phyloP scores from a whole-genome alignment of 179 eudicot genomes.

The Vitellaria paradoxa region DNA sequence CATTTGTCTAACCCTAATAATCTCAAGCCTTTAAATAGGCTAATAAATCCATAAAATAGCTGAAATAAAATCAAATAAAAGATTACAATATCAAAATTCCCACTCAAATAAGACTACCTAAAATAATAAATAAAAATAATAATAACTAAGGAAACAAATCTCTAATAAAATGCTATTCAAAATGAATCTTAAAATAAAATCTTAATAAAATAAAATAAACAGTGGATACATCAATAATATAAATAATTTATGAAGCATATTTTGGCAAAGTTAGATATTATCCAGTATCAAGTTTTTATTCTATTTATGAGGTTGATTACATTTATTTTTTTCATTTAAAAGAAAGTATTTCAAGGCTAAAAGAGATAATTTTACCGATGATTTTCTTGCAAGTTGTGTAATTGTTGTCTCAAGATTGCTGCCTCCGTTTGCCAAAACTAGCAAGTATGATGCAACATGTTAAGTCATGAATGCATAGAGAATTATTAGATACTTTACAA shows the following conservation, averaged over 20 bases:
- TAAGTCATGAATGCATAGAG: not conserved
- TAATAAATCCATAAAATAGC: no score
- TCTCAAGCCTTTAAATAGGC: no score
- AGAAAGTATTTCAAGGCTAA: not conserved
- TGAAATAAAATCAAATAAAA: no score
- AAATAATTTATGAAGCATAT: slow-evolving; percentile 3
- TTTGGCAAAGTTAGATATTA: not conserved
- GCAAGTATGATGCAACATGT: slow-evolving; percentile 17
- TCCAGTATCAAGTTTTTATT: not conserved
- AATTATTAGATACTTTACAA: not conserved
- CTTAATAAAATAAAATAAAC: no score
- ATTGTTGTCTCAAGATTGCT: slow-evolving; percentile 65
- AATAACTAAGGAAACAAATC: no score
- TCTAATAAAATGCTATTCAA: no score
- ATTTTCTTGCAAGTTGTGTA: slow-evolving; percentile 71
- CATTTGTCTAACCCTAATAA: no score
- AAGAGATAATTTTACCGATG: slow-evolving; percentile 44
- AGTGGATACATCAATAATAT: no score
- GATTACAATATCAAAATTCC: no score
- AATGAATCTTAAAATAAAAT: no score
- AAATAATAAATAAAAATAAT: no score
- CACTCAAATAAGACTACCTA: no score
- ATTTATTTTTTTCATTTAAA: not conserved
- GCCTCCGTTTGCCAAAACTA: slow-evolving; percentile 90
- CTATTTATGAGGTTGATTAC: not conserved